Evolutionary conservation across 2,329 filamentous ascomycete genomes (phyloP), one percentile per base, ranked within the genome.

Genomic region (Alternaria sp.): DNA sequence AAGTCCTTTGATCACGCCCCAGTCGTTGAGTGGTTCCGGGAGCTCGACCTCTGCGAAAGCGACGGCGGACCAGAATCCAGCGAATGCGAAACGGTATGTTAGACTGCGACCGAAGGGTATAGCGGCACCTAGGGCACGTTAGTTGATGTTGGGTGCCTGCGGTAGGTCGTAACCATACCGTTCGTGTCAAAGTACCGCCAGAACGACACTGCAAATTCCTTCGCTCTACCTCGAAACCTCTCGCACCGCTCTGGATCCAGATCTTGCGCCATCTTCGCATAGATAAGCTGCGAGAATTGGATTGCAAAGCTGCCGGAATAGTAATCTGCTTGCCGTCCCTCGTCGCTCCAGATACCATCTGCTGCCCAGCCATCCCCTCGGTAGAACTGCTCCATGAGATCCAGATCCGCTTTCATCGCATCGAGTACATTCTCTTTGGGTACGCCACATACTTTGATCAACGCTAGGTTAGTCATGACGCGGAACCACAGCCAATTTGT

Each of bases 401-500:
- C 71, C 0, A 86, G 70, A 59, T 86, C 85, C 0, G 73, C 69
- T 9, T 81, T 67, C 65, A 87, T 83, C 6, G 76, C 74, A 0
- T 67, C 59, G n/a, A 75, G 69, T 0, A 85, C 67, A 8, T 80
- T 68, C 0, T 75, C 72, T 2, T 72, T 60, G 0, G 81, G 72
- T 0, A 82, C 73, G 1, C 82, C 80, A 11, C 82, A 83, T 0
- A 80, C 77, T 41, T 81, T 82, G 1, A 80, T 71, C 0, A 86
- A 71, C 0, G 84, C 84, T 1, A 86, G 71, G 56, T 86, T 86
- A 2, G 79, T 81, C 71, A 86, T 83, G 1, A 86, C 79, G 1
- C 84, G 81, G 58, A 87, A 87, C 84, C 84, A 87, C 1, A 82
- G 79, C 85, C 85, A 86, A 58, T 87, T 87, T 0, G 81, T 86